These are phyloP conservation scores for Fragaria vesca DNA, from an alignment of 306 rosid species.

Conservation along the genomic window DNA sequence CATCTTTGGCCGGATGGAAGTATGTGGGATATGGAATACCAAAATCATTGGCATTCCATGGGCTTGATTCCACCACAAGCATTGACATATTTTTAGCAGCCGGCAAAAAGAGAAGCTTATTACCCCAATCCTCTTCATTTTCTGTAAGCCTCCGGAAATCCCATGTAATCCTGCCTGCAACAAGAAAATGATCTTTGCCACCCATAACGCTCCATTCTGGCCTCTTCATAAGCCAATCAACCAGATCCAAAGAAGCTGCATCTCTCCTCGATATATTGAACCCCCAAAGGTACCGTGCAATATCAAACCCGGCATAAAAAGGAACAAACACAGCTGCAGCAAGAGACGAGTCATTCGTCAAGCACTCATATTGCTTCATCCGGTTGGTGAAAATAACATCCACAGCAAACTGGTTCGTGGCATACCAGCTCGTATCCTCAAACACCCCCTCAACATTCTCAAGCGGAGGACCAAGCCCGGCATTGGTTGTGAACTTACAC, in stretches of 20 bases:
- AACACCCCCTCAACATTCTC: slow-evolving; percentile 95
- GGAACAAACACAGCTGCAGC: slow-evolving; percentile 95
- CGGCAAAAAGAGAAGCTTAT: slow-evolving; percentile 86
- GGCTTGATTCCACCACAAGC: slow-evolving; percentile 99
- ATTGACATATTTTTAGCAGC: slow-evolving; percentile 98
- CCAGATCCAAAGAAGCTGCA: slow-evolving; percentile 87
- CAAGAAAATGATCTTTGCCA: slow-evolving; percentile 94
- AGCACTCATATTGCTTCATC: slow-evolving; percentile 94
- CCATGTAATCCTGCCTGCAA: slow-evolving; percentile 96
- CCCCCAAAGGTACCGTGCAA: slow-evolving; percentile 94
- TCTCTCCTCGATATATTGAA: slow-evolving; percentile 75
- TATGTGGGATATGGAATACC: slow-evolving; percentile 97
- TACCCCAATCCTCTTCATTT: slow-evolving; percentile 81
- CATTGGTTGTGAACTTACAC: slow-evolving; percentile 91
- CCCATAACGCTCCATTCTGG: slow-evolving; percentile 91
- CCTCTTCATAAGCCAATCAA: slow-evolving; percentile 87
- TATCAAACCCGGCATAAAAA: slow-evolving; percentile 94
- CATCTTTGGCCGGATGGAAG: slow-evolving; percentile 95
- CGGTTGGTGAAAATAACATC: slow-evolving; percentile 89
- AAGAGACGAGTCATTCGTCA: slow-evolving; percentile 80
- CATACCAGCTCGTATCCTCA: slow-evolving; percentile 80
- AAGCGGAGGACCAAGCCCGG: slow-evolving; percentile 96
- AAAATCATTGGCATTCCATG: slow-evolving; percentile 98
- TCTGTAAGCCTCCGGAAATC: slow-evolving; percentile 85
- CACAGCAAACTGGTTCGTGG: slow-evolving; percentile 92